A percentile compares a stretch with the other conserved stretches of the same genome.
phyloP scores from a whole-genome alignment of 1,284 basidiomycete species.

The Pseudozyma hubeiensis region DNA sequence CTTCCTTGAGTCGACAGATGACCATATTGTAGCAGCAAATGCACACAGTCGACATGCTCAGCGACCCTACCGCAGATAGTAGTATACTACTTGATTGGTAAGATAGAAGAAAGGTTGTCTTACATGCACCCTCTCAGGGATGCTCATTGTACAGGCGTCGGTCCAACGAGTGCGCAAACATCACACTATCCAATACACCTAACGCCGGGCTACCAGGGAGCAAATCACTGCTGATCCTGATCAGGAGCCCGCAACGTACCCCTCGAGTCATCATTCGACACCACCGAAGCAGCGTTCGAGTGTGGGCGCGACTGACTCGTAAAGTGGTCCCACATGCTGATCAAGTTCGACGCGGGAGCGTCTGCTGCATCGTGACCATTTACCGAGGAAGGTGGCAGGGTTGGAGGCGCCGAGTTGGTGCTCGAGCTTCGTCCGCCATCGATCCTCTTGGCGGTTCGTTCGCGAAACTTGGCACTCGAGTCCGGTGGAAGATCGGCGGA shows the following conservation, averaged over 20 bases:
- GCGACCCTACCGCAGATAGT: too few species aligned
- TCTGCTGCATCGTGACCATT: constrained; percentile 5
- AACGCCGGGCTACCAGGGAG: too few species aligned
- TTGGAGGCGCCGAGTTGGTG: constrained; percentile 52
- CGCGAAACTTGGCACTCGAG: constrained; percentile 55
- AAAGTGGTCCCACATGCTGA: constrained; percentile 48
- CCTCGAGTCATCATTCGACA: constrained; percentile 36
- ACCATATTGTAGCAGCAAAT: too few species aligned
- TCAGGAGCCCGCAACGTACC: constrained; percentile 41
- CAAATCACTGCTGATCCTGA: constrained; percentile 38
- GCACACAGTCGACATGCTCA: too few species aligned
- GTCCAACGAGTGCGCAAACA: too few species aligned
- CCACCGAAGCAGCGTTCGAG: constrained; percentile 37
- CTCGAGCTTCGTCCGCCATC: constrained; percentile 44
- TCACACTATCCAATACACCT: too few species aligned
- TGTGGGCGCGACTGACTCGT: constrained; percentile 37
- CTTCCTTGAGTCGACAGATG: too few species aligned
- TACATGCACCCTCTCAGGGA: too few species aligned
- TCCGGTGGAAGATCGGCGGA: constrained; percentile 53
- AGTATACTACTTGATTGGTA: too few species aligned
- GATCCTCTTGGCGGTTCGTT: constrained; percentile 36
- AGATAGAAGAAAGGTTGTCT: too few species aligned
- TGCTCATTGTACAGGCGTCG: too few species aligned
- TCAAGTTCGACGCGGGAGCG: constrained; percentile 25
- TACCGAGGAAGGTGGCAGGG: constrained; percentile 6